A percentile compares a stretch with the other conserved stretches of the same genome.
Conservation (phyloP, 2,329 filamentous ascomycete species). For the Fusarium sp. region DNA sequence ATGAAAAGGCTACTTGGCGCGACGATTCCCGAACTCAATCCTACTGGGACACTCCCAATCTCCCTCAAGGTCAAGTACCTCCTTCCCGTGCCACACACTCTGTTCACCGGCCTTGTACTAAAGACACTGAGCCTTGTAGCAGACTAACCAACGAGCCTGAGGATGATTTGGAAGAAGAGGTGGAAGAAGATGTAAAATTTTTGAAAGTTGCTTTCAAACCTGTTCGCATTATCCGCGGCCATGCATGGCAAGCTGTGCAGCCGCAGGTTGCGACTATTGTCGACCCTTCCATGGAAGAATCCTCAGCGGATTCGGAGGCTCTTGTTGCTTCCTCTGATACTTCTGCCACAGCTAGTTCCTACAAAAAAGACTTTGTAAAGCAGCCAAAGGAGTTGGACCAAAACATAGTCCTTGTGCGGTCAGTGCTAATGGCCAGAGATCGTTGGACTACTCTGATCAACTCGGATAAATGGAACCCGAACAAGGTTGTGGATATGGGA, state of each 20-base stretch:
- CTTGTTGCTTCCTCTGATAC: neutral
- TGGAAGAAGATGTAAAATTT: neutral
- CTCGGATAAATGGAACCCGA: neutral
- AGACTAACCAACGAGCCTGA: neutral
- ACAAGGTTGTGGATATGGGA: neutral
- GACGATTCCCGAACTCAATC: neutral
- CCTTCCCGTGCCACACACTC: neutral
- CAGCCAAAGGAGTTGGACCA: neutral
- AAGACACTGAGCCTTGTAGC: neutral
- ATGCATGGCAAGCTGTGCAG: neutral
- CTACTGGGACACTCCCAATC: neutral
- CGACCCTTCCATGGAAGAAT: neutral
- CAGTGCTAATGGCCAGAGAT: neutral
- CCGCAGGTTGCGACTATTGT: neutral
- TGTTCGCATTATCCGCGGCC: neutral
- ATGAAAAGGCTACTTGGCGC: neutral
- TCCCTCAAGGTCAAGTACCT: neutral
- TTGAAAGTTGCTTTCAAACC: neutral
- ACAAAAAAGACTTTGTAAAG: neutral
- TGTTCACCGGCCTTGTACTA: neutral
- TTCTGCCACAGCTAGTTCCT: neutral
- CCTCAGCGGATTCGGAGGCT: neutral
- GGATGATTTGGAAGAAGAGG: neutral
- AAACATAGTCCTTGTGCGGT: neutral
- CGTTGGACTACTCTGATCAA: neutral